A percentile compares a stretch with the other conserved stretches of the same genome.
Conservation (phyloP, 108 stramenopile genomes). For the Stephanodiscus triporus region DNA sequence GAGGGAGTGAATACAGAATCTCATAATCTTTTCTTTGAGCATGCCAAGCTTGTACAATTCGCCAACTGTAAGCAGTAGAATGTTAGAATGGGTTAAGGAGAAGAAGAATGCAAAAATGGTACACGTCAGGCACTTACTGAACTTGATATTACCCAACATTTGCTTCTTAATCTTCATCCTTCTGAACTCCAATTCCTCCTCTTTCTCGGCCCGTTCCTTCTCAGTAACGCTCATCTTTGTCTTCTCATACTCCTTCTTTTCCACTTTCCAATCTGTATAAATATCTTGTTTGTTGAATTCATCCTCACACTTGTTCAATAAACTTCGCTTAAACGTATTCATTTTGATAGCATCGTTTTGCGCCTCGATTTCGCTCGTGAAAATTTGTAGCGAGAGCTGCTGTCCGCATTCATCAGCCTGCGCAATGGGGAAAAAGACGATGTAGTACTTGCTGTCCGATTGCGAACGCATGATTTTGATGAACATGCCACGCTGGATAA, state of each 20-base stretch:
- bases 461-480: constrained; percentile 80
- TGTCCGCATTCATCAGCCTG: constrained; percentile 80
- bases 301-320: constrained; percentile 90
- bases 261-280: constrained; percentile 83
- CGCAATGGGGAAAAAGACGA: constrained; percentile 73
- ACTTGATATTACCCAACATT: constrained; percentile 93
- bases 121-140: constrained; percentile 13
- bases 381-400: constrained; percentile 71
- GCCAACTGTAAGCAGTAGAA: constrained; percentile 58
- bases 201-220: constrained; percentile 65
- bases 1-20: constrained; percentile 82
- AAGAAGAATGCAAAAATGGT: background rate
- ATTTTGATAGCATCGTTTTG: constrained; percentile 72
- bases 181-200: constrained; percentile 79
- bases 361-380: constrained; percentile 72
- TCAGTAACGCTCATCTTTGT: constrained; percentile 67
- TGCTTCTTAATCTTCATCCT: constrained; percentile 94
- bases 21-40: constrained; percentile 94
- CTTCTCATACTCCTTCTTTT: constrained; percentile 72
- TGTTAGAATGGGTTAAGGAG: background rate
- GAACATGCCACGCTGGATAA: constrained; percentile 71
- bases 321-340: constrained; percentile 85
- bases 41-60: constrained; percentile 95
- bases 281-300: constrained; percentile 89
- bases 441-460: constrained; percentile 60